Evolutionary conservation across 2,329 filamentous ascomycete species (phyloP).

Genomic region (Fusarium sp.): DNA sequence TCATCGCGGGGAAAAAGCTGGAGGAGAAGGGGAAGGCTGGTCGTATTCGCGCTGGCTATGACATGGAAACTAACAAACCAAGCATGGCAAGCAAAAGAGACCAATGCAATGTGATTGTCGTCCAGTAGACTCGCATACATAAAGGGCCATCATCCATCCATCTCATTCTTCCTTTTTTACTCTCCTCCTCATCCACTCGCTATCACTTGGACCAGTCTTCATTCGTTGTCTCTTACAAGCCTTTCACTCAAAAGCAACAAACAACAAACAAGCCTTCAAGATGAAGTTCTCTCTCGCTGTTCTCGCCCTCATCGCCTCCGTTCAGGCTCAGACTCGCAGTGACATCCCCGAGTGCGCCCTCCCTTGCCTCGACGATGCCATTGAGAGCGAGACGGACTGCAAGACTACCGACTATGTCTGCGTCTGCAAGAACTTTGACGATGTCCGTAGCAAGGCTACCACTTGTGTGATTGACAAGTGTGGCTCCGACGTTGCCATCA

Average conservation of each 20-base stretch:
- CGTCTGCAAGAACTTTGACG: conserved; percentile 50
- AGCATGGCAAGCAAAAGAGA: neutral
- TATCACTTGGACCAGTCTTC: conserved; percentile 36
- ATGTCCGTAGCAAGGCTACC: conserved; percentile 49
- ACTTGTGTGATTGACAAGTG: conserved; percentile 53
- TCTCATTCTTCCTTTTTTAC: conserved; percentile 18
- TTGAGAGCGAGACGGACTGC: conserved; percentile 50
- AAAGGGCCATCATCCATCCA: conserved; percentile 43
- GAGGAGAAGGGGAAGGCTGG: conserved; percentile 23
- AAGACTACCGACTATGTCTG: conserved; percentile 50
- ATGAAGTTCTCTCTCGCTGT: conserved; percentile 55
- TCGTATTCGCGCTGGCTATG: conserved; percentile 15
- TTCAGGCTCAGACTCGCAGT: conserved; percentile 49
- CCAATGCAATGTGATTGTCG: conserved; percentile 4
- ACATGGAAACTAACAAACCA: neutral
- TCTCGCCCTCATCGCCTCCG: conserved; percentile 51
- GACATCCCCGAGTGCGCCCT: conserved; percentile 55
- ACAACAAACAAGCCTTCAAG: conserved; percentile 41
- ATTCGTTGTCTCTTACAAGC: conserved; percentile 45
- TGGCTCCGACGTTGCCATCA: conserved; percentile 52
- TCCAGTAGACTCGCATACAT: conserved; percentile 45
- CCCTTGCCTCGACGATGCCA: conserved; percentile 51
- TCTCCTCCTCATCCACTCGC: conserved; percentile 49
- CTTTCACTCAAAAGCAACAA: conserved; percentile 9
- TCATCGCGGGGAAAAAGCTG: conserved; percentile 8